These are phyloP conservation scores for Camelina neglecta DNA, from an alignment of 345 rosid species.

Conservation along the genomic window DNA sequence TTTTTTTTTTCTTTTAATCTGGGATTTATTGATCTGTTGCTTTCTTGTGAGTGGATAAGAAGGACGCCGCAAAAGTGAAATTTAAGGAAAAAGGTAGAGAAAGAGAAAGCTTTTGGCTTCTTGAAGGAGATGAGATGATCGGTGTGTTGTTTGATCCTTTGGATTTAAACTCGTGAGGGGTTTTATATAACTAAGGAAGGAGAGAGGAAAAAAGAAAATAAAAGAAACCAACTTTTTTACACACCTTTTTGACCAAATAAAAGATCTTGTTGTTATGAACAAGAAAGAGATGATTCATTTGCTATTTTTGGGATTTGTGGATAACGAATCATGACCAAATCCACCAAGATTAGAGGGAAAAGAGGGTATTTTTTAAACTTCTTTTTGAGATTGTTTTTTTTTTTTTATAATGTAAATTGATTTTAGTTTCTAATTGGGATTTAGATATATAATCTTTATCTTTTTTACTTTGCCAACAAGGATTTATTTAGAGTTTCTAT, in stretches of 20 bases:
- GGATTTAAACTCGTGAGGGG: conserved; percentile 29
- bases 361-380: neutral
- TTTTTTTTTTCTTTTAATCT: neutral
- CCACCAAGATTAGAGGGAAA: conserved; percentile 35
- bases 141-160: conserved; percentile 16
- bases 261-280: conserved; percentile 34
- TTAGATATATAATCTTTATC: no score
- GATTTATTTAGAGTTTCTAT: no score
- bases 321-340: conserved; percentile 42
- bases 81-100: conserved; percentile 11
- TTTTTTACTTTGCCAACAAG: no score
- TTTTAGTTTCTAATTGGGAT: no score
- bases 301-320: conserved; percentile 39
- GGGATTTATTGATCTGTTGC: conserved; percentile 8
- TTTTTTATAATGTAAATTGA: no score
- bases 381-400: no score
- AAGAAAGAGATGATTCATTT: conserved; percentile 1
- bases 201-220: neutral
- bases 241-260: conserved; percentile 32
- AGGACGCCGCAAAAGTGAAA: conserved; percentile 24
- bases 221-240: neutral
- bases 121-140: conserved; percentile 9
- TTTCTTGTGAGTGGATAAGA: conserved; percentile 44
- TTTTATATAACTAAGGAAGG: conserved; percentile 30
- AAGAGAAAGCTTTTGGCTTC: conserved; percentile 8